phyloP scores from a whole-genome alignment of 805 yeast genomes.

The Lipomyces sp. region DNA sequence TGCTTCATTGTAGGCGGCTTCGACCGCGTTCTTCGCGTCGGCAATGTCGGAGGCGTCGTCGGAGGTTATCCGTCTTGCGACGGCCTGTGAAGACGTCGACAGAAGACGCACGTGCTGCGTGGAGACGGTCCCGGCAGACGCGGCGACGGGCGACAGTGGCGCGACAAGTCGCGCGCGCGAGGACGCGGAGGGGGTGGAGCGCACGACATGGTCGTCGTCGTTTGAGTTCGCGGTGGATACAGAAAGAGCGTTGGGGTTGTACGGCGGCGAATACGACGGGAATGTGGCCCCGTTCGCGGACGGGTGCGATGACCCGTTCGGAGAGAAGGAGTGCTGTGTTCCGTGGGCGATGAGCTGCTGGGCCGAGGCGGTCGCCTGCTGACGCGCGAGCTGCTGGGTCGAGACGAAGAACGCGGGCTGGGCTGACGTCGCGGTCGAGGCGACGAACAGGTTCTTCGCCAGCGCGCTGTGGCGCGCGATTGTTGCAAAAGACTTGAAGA shows the following conservation, averaged over 20 bases:
- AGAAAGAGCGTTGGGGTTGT: conserved; percentile 11
- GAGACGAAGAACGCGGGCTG: conserved; percentile 43
- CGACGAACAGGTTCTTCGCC: conserved; percentile 40
- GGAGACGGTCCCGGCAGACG: background rate
- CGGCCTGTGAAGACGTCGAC: background rate
- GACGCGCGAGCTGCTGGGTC: conserved; percentile 42
- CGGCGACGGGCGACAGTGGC: background rate
- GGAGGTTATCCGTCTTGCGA: background rate
- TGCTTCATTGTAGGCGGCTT: background rate
- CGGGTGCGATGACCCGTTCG: conserved; percentile 10
- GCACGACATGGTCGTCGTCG: conserved; percentile 18
- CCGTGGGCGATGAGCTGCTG: conserved; percentile 29
- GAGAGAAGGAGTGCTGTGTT: conserved; percentile 16
- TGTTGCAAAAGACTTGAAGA: conserved; percentile 40
- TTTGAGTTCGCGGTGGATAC: conserved; percentile 20
- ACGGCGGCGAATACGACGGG: conserved; percentile 21
- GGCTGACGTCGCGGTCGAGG: conserved; percentile 34
- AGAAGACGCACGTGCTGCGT: background rate
- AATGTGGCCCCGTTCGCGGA: conserved; percentile 26
- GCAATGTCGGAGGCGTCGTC: background rate
- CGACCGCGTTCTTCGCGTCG: background rate
- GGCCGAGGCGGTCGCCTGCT: conserved; percentile 36
- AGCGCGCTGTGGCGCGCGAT: conserved; percentile 41
- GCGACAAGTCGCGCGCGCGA: background rate
- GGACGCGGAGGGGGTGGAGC: conserved; percentile 5